Evolutionary conservation across 331 rosid genomes (phyloP), one percentile per base, ranked within the genome.

Genomic region (Saraca asoca): DNA sequence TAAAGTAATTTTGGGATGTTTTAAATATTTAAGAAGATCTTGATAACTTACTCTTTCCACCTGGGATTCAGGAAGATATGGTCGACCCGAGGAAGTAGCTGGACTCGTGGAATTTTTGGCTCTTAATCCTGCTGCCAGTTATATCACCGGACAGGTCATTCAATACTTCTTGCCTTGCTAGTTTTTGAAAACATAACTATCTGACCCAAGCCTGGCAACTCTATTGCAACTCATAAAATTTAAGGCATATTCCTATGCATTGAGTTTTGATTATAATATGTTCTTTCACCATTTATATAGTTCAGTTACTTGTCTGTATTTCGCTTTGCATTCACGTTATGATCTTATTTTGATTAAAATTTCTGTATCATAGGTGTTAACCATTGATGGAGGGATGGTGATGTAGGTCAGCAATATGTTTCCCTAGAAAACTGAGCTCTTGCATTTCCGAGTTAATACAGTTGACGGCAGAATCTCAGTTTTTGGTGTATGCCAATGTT

Each of bases 41-140:
- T 76, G 44, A 41, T 39, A 34, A 63, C 70, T 64, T 31, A 7
- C 52, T 46, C 49, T 68, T 75, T 71, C 57, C 50, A 15, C 33
- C 10, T 12, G 74, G 59, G 19, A 58, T 89, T 61, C 87, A 93
- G 97, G 96, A 54, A 88, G 96, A 68, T 93, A 85, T 71, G 97
- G 98, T 45, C 95, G 79, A 62, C 96, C 97, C 1, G 97, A 93
- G 80, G 98, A 93, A 83, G 95, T 93, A 63, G 97, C 98, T 69
- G 97, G 98, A 64, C 86, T 93, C 20, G 96, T 93, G 75, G 91
- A 93, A 75, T 90, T 93, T 68, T 86, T 93, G 86, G 98, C 97
- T 61, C 91, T 93, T 51, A 82, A 72, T 74, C 95, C 90, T 49
- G 97, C 96, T 9, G 85, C 97, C 70, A 75, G 93, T 73, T 93